Evolutionary conservation across 768 basidiomycete genomes (phyloP), one percentile per base, ranked within the genome.

Genomic region (Russula abietina): DNA sequence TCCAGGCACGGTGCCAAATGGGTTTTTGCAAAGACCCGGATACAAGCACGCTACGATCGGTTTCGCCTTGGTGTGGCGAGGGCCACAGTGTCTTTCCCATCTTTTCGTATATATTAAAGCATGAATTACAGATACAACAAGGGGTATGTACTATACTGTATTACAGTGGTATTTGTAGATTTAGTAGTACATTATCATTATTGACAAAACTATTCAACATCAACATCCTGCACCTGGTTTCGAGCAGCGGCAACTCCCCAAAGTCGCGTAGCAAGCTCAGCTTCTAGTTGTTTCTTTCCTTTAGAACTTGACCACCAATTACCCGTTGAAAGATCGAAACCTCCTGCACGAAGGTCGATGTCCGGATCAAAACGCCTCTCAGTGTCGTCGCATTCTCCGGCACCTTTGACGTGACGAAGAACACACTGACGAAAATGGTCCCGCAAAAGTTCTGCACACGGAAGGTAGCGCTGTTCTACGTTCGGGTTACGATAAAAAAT

Each of bases 351-450:
- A 19, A 58, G 32, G 22, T 28, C 57, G 24, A 57, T 38, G 49
- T 36, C 57, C 5, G 36, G 57, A 19, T 58, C 38, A n/a, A 39
- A 41, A 12, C n/a, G 48, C 16, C 57, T 49, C 46, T 36, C n/a
- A 16, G 30, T 4, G 12, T 49, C 46, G 14, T 49, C 26, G 24
- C n/a, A 10, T 26, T 36, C 33, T 10, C 16, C 46, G 24, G 36
- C 49, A 50, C 49, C 48, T 4, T 51, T 59, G 16, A 59, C 38
- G 6, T 22, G 1, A 30, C 38, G 26, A 30, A 59, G 49, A 22
- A 59, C 11, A 1, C 49, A 59, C n/a, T 41, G 38, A 39, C n/a
- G 38, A 50, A 41, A 59, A 12, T 59, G 38, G 38, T 41, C 57
- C 11, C 57, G 38, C 16, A 59, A 41, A 11, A 51, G 49, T 30